Base-by-base conservation (phyloP, 1,139 yeast genomes). In the Suhomyces bribrorum region DNA sequence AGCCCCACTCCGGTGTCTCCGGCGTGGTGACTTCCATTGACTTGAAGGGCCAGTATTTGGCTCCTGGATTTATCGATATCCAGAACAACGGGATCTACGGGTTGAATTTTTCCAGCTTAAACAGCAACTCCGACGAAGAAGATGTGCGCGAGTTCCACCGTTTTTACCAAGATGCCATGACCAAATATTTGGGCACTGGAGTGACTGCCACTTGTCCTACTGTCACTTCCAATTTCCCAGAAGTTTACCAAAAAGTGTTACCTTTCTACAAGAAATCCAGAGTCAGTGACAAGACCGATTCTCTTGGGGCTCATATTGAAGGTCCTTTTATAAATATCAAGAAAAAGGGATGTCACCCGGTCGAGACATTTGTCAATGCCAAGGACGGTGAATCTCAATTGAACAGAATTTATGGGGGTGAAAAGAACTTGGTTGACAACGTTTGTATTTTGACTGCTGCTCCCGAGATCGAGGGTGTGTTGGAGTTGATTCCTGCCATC, bases 11-110 rank as follows among this genome's bases (percentile, higher is more conserved):
- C n/a, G 45, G 46, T 4, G 45, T 48, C 14, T n/a, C n/a, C n/a
- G 36, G 41, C 4, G 40, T 47, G 17, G 46, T 43, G 12, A 57
- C 57, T 33, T 56, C 58, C 4, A 57, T 79, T 17, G 81, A 80
- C 47, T 58, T 79, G 39, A 50, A 69, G 14, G 83, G 81, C 5
- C 58, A 61, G 24, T 65, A 76, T 28, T 48, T 80, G 28, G 74
- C 83, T 1, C 83, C 86, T 0, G 86, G 86, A 2, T 77, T 73
- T 50, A 62, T 80, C 14, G 86, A 80, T 54, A 73, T 78, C 41
- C 86, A 80, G 54, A 74, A 79, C 43, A 80, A 80, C 48, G 86
- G 85, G 7, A 72, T 79, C 35, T 79, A 73, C 46, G 85, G 85
- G 4, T 62, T 79, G 47, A 81, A 79, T 47, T 80, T 74, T 53